phyloP scores from a whole-genome alignment of 164 flowering plant species.

The Cinnamomum chago region DNA sequence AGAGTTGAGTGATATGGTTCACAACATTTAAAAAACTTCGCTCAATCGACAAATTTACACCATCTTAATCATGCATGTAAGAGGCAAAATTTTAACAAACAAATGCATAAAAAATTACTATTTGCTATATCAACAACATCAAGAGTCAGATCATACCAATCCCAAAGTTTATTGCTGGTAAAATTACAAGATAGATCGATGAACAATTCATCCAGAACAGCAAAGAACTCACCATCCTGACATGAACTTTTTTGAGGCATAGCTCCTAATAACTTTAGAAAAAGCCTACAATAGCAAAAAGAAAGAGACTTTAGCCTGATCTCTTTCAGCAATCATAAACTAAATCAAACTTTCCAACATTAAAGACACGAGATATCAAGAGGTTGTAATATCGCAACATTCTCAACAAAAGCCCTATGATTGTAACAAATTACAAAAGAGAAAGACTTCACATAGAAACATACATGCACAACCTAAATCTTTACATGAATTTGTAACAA shows the following conservation, averaged over 20 bases:
- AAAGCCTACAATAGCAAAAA: conserved; percentile 34
- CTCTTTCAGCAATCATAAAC: not conserved
- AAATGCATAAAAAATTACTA: too few species aligned
- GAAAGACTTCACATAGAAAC: not conserved
- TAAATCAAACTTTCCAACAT: not conserved
- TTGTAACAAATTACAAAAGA: not conserved
- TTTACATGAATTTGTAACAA: too few species aligned
- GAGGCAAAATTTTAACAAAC: too few species aligned
- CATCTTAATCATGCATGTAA: too few species aligned
- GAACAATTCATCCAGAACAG: not conserved
- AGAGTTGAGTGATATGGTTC: too few species aligned
- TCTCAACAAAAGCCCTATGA: not conserved
- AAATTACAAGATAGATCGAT: not conserved
- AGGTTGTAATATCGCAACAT: not conserved
- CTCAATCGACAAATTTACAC: too few species aligned
- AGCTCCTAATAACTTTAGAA: conserved; percentile 51
- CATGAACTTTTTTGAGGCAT: conserved; percentile 70
- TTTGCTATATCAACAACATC: too few species aligned
- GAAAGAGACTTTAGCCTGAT: not conserved
- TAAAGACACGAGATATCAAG: not conserved
- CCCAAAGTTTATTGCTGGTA: too few species aligned
- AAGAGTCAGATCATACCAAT: too few species aligned
- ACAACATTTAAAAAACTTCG: too few species aligned
- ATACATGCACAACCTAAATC: not conserved
- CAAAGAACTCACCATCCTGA: conserved; percentile 54